Conservation (phyloP, 345 rosid genomes). For the Streptanthus diversifolius region DNA sequence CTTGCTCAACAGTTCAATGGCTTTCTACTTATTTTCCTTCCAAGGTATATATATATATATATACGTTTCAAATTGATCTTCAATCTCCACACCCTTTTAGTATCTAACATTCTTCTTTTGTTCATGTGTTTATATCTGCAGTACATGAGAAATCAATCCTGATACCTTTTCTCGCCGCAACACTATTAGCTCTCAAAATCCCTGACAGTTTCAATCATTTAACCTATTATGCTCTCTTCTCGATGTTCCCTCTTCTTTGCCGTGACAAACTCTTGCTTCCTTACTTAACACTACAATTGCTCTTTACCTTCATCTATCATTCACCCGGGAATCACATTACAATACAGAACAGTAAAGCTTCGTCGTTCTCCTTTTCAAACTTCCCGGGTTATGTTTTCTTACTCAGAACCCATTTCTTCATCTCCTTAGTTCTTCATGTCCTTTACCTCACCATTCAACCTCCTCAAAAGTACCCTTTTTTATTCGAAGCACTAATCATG, state of each 20-base stretch:
- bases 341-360: constrained; percentile 26
- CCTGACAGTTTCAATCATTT: constrained; percentile 48
- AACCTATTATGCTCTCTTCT: constrained; percentile 69
- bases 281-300: constrained; percentile 46
- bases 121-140: constrained; percentile 41
- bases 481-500: constrained; percentile 73
- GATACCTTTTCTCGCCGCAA: constrained; percentile 86
- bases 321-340: constrained; percentile 39
- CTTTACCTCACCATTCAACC: constrained; percentile 53
- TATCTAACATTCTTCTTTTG: not conserved
- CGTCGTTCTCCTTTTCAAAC: constrained; percentile 17
- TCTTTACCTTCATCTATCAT: constrained; percentile 49
- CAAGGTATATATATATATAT: constrained; percentile 49
- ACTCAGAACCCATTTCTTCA: constrained; percentile 35
- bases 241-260: constrained; percentile 85
- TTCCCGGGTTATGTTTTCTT: constrained; percentile 23
- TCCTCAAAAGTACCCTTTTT: constrained; percentile 61
- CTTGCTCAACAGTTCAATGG: constrained; percentile 71
- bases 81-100: not conserved
- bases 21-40: constrained; percentile 87
- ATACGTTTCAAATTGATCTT: not conserved
- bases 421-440: constrained; percentile 59
- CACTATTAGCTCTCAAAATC: constrained; percentile 62
- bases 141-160: constrained; percentile 97
- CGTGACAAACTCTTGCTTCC: constrained; percentile 78